Evolutionary conservation across 2,329 filamentous ascomycete genomes (phyloP), one percentile per base, ranked within the genome.

Genomic region (Curvularia sp.): DNA sequence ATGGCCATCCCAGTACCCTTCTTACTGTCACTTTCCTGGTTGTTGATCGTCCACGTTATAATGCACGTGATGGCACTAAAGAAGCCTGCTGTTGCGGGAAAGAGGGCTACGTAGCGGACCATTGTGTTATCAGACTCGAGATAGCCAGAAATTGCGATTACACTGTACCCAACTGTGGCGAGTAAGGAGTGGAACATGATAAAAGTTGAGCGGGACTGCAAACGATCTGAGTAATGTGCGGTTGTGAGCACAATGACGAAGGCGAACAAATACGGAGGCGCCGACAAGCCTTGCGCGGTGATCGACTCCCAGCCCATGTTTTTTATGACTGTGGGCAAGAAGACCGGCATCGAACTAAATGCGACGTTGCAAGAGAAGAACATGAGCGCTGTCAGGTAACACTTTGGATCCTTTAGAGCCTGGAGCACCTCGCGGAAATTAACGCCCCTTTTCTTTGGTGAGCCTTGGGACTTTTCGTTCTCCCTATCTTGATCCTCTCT

Each of bases 31-130:
- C 82, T 87, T 53, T 84, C 79, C 72, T 95, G 91, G 75, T 96
- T 97, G 73, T 96, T 96, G 71, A 97, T 86, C 35, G 86, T 91
- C 93, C 93, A 97, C 1, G 91, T 89, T 56, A 97, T 90, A 65
- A 93, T 89, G 31, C 96, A 83, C 0, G 92, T 92, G 57, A 96
- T 90, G 20, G 92, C 89, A 59, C 86, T 88, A 81, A 96, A 96
- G 87, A 96, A 95, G 4, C 93, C 93, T 0, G 87, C 81, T 1
- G 88, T 85, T 1, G 93, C 92, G 0, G 91, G 92, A 73, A 89
- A 96, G 7, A 96, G 84, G 55, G 88, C 90, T 5, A 89, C 68
- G 70, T 97, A 97, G 18, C 92, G 84, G 38, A 85, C 61, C 44
- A 63, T 64, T 1, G 60, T 69, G 48, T 66, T 62, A 0, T 60